Evolutionary conservation across 176 grass and related monocot species (phyloP), one percentile per base, ranked within the genome.

Genomic region (Melocanna baccifera): DNA sequence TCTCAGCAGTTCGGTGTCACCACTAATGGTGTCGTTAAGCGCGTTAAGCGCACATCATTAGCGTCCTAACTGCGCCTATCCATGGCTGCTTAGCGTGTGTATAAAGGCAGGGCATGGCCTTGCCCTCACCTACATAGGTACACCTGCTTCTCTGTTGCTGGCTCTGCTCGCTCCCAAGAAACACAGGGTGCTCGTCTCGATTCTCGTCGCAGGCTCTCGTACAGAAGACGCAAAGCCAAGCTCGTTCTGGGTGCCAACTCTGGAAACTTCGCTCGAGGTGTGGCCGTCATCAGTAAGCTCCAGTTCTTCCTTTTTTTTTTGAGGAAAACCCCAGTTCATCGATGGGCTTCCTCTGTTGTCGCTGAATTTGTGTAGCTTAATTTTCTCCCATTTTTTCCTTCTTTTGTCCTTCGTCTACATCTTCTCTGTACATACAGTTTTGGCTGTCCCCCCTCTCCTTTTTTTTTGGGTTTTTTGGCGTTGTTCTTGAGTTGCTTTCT

Each of bases 11-110:
- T 22, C n/a, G n/a, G 76, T 71, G 76, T 41, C 75, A 53, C 28
- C 23, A 6, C 9, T 37, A 15, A 58, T 43, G 9, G 15, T 4
- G 62, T 82, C 67, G 47, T 56, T 10, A 75, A 81, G 59, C 59
- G 77, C 67, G 47, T 56, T 10, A 75, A 81, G 59, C 59, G 77
- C 69, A 42, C 79, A 74, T 77, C 29, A 18, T 20, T 13, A 26
- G 0, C 29, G 68, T 51, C 45, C 71, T 25, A 53, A 30, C 23
- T 16, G 56, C 42, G 10, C 13, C 20, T 10, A 5, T 13, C 12
- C 29, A 19, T 52, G 50, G 1, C 11, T 46, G 29, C 2, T 61
- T 34, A 73, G 5, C 3, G 57, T 29, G 34, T 4, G 5, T 72
- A 84, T 83, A 84, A 84, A 64, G 12, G 34, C 69, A 42, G 12